Evolutionary conservation across 352 stramenopile species (phyloP).

Genomic region (Phytopythium delawarense): DNA sequence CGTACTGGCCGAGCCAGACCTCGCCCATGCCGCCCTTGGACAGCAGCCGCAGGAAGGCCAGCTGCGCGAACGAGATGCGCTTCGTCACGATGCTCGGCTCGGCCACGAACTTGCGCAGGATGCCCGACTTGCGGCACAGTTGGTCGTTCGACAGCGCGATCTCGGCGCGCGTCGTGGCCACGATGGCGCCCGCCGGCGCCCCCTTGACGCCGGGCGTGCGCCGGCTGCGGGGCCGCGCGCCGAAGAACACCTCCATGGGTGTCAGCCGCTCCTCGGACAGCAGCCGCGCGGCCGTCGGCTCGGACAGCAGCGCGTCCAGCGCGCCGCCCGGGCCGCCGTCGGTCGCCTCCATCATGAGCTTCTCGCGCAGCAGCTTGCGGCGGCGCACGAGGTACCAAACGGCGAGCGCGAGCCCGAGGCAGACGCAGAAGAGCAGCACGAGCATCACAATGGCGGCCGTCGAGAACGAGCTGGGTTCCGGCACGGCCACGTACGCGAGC

Average conservation of each 20-base stretch:
- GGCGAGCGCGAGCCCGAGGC: slow-evolving; percentile 24
- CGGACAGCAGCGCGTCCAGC: slow-evolving; percentile 6
- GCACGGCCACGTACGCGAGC: slow-evolving; percentile 37
- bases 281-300: slow-evolving; percentile 5
- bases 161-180: slow-evolving; percentile 36
- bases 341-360: slow-evolving; percentile 4
- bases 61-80: slow-evolving; percentile 65
- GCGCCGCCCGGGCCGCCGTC: slow-evolving; percentile 4
- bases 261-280: slow-evolving; percentile 27
- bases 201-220: slow-evolving; percentile 19
- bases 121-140: slow-evolving; percentile 47
- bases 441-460: slow-evolving; percentile 48
- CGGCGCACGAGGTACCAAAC: slow-evolving; percentile 58
- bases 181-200: slow-evolving; percentile 21
- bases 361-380: slow-evolving; percentile 22
- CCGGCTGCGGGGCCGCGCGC: slow-evolving; percentile 27
- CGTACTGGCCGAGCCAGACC: slow-evolving; percentile 79
- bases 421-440: slow-evolving; percentile 29
- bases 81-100: slow-evolving; percentile 70
- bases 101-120: slow-evolving; percentile 56
- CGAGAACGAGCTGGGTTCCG: slow-evolving; percentile 40
- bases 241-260: slow-evolving; percentile 52
- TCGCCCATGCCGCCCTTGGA: slow-evolving; percentile 78
- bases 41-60: slow-evolving; percentile 67
- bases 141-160: slow-evolving; percentile 65